phyloP scores from a whole-genome alignment of 148 eudicot species.

The Chenopodium suecicum region DNA sequence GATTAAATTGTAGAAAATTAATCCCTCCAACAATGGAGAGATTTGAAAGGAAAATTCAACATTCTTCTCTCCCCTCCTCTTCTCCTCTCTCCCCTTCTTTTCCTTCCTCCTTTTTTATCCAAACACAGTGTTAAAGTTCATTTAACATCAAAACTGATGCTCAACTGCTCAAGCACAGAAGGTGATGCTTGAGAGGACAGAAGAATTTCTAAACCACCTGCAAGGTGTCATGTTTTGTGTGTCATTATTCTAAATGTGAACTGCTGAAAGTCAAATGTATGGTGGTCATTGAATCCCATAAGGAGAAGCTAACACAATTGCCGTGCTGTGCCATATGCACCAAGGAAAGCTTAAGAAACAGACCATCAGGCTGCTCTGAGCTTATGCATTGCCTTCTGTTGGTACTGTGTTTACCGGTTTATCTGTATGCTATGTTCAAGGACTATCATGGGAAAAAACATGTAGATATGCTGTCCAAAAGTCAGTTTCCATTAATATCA shows the following conservation, averaged over 20 bases:
- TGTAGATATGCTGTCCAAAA: background rate
- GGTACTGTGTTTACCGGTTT: background rate
- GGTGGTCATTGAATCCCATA: background rate
- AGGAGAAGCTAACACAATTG: background rate
- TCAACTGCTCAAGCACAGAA: too few relatives aligned
- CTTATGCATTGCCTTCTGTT: background rate
- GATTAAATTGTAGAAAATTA: too few relatives aligned
- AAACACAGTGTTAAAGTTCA: too few relatives aligned
- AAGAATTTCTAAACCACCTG: background rate
- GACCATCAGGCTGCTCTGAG: background rate
- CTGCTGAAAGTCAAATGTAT: background rate
- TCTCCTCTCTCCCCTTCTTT: too few relatives aligned
- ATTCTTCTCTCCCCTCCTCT: too few relatives aligned
- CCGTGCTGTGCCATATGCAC: background rate
- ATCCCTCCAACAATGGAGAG: too few relatives aligned
- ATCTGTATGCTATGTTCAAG: too few relatives aligned
- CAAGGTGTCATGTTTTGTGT: background rate
- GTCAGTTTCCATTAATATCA: background rate
- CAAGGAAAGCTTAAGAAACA: background rate
- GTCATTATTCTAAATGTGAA: background rate
- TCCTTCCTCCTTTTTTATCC: too few relatives aligned
- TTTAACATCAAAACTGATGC: too few relatives aligned
- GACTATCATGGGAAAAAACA: too few relatives aligned
- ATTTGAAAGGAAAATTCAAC: too few relatives aligned
- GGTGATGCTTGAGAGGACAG: background rate